Evolutionary conservation across 306 rosid species (phyloP).

Genomic region (Casuarina glauca): DNA sequence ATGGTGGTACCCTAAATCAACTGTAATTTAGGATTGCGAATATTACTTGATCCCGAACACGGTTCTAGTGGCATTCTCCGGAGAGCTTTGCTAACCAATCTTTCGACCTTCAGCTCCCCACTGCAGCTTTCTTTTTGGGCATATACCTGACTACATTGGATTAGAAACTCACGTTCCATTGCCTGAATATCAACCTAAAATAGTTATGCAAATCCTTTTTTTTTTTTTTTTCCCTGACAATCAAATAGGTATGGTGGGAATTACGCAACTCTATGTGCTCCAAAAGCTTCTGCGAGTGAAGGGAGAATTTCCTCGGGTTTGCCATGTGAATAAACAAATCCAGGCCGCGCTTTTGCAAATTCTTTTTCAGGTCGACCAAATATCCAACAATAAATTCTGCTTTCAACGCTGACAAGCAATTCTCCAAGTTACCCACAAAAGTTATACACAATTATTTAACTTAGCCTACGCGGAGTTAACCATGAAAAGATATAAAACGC

Average conservation of each 20-base stretch:
- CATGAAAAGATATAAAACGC: no score
- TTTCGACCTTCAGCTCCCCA: constrained; percentile 80
- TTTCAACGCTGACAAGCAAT: constrained; percentile 61
- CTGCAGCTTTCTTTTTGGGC: constrained; percentile 97
- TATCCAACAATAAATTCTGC: constrained; percentile 71
- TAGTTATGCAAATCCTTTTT: not conserved
- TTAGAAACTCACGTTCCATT: constrained; percentile 15
- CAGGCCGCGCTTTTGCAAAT: constrained; percentile 72
- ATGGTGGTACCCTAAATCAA: constrained; percentile 87
- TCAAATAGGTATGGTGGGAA: constrained; percentile 4
- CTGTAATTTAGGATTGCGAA: constrained; percentile 49
- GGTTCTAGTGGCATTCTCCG: constrained; percentile 41
- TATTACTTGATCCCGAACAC: constrained; percentile 29
- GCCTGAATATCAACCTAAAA: constrained; percentile 26
- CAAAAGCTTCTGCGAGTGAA: constrained; percentile 59
- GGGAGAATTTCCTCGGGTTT: constrained; percentile 88
- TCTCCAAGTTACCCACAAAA: no score
- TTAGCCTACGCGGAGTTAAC: no score
- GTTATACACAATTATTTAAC: no score
- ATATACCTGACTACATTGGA: constrained; percentile 63
- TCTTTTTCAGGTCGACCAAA: constrained; percentile 77
- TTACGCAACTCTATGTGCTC: constrained; percentile 73
- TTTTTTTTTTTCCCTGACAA: not conserved
- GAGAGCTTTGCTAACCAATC: constrained; percentile 55
- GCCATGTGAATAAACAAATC: constrained; percentile 81